A percentile compares a stretch with the other conserved stretches of the same genome.
Conservation (phyloP, 495 filamentous ascomycete genomes). For the Hypoxylon fuscum region DNA sequence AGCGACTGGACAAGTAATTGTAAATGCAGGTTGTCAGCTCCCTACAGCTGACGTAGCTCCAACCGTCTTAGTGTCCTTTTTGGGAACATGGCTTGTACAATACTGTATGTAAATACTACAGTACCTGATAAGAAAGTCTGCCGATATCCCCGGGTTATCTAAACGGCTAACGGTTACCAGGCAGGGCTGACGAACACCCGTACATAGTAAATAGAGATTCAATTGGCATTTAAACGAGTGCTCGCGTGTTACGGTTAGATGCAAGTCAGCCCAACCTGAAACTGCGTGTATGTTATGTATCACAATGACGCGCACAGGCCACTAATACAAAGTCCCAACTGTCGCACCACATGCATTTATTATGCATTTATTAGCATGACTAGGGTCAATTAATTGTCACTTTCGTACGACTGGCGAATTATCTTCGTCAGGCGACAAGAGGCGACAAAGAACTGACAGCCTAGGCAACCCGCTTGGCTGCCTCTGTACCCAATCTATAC, state of each 20-base stretch:
- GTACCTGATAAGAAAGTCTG: background rate
- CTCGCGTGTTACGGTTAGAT: slow-evolving; percentile 21
- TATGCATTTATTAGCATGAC: slow-evolving; percentile 8
- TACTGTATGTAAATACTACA: background rate
- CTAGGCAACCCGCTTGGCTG: slow-evolving; percentile 18
- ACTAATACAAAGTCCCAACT: background rate
- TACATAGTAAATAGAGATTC: slow-evolving; percentile 11
- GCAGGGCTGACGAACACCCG: slow-evolving; percentile 15
- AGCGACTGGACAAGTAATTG: slow-evolving; percentile 17
- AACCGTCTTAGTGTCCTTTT: slow-evolving; percentile 5
- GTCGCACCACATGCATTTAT: slow-evolving; percentile 11
- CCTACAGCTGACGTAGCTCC: slow-evolving; percentile 45
- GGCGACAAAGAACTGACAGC: background rate
- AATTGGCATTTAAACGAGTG: slow-evolving; percentile 31
- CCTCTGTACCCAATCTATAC: slow-evolving; percentile 4
- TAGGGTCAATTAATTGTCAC: background rate
- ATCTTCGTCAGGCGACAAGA: slow-evolving; percentile 21
- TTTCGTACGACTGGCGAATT: slow-evolving; percentile 17
- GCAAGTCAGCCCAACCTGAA: slow-evolving; percentile 26
- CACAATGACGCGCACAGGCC: slow-evolving; percentile 5
- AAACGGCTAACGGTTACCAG: too few species aligned
- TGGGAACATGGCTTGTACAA: background rate
- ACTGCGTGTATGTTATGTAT: background rate
- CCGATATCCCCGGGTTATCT: slow-evolving; percentile 10
- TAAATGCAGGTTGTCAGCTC: too few species aligned